Evolutionary conservation across 495 filamentous ascomycete species (phyloP).

Genomic region (Xylaria cubensis): DNA sequence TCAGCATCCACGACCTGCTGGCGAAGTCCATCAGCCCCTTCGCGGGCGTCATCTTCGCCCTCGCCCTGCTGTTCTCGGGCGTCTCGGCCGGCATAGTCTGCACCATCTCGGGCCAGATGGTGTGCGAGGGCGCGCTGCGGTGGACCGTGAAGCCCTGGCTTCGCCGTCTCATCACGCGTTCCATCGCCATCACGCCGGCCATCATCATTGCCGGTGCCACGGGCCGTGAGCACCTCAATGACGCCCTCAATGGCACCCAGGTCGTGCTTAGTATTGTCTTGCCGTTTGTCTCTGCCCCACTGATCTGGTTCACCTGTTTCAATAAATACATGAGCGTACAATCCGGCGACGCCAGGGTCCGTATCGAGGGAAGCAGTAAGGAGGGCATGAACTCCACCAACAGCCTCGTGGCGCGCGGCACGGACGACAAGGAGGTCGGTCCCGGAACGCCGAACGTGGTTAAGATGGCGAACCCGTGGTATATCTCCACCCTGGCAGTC

Average conservation of each 20-base stretch:
- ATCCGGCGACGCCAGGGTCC: slow-evolving; percentile 43
- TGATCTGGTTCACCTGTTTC: slow-evolving; percentile 87
- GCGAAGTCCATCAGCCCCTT: slow-evolving; percentile 71
- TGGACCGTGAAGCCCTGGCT: slow-evolving; percentile 76
- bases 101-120: slow-evolving; percentile 85
- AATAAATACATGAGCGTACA: slow-evolving; percentile 81
- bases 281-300: slow-evolving; percentile 80
- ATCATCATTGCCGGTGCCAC: slow-evolving; percentile 84
- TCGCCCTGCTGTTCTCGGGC: slow-evolving; percentile 79
- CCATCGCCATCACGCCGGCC: slow-evolving; percentile 78
- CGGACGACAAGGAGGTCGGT: slow-evolving; percentile 32
- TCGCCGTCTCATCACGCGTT: slow-evolving; percentile 71
- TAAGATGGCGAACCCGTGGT: slow-evolving; percentile 68
- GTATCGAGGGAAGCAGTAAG: slow-evolving; percentile 37
- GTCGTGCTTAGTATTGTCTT: slow-evolving; percentile 82
- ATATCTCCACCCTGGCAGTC: slow-evolving; percentile 59
- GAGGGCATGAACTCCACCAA: slow-evolving; percentile 27
- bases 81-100: slow-evolving; percentile 80
- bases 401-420: slow-evolving; percentile 16
- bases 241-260: slow-evolving; percentile 78
- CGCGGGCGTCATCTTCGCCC: slow-evolving; percentile 75
- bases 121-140: slow-evolving; percentile 77
- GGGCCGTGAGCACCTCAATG: slow-evolving; percentile 72
- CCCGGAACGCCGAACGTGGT: slow-evolving; percentile 38
- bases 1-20: slow-evolving; percentile 81